These are phyloP conservation scores for Oemleria cerasiformis DNA, from an alignment of 306 rosid species.

Conservation along the genomic window DNA sequence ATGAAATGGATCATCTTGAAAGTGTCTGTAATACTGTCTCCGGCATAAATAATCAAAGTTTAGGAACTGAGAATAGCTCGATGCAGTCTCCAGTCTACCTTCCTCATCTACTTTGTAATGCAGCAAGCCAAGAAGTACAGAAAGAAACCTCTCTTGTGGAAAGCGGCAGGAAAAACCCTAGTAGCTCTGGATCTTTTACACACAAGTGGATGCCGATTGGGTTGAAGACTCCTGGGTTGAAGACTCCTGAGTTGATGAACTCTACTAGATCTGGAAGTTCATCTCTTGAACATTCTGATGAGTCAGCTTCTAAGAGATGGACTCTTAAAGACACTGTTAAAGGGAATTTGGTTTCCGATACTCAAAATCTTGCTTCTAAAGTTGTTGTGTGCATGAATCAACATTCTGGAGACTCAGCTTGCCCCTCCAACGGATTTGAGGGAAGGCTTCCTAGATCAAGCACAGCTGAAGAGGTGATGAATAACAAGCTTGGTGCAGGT, in stretches of 20 bases:
- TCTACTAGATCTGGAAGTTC: conserved; percentile 39
- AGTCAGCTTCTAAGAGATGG: conserved; percentile 28
- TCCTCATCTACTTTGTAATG: conserved; percentile 42
- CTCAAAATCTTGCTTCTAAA: conserved; percentile 34
- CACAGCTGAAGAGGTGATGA: conserved; percentile 18
- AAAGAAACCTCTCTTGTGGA: conserved; percentile 46
- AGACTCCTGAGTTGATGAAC: no score
- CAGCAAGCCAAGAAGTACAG: conserved; percentile 34
- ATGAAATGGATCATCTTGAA: conserved; percentile 31
- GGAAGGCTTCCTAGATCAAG: conserved; percentile 25
- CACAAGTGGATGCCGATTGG: conserved; percentile 78
- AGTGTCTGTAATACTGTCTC: conserved; percentile 24
- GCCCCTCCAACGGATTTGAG: conserved; percentile 26
- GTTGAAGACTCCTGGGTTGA: conserved; percentile 41
- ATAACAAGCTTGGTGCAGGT: conserved; percentile 28
- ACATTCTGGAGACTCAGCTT: conserved; percentile 12
- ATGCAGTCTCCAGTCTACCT: conserved; percentile 31
- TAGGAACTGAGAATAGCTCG: conserved; percentile 35
- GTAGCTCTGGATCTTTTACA: conserved; percentile 42
- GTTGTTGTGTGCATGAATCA: conserved; percentile 21
- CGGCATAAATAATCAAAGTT: conserved; percentile 27
- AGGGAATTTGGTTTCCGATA: conserved; percentile 27
- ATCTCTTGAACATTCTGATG: conserved; percentile 38
- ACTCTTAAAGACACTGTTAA: conserved; percentile 33
- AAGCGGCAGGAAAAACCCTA: conserved; percentile 34